A percentile compares a stretch with the other conserved stretches of the same genome.
Evolutionary conservation across 768 basidiomycete genomes (phyloP).

Genomic region (Calocybe cyanea): DNA sequence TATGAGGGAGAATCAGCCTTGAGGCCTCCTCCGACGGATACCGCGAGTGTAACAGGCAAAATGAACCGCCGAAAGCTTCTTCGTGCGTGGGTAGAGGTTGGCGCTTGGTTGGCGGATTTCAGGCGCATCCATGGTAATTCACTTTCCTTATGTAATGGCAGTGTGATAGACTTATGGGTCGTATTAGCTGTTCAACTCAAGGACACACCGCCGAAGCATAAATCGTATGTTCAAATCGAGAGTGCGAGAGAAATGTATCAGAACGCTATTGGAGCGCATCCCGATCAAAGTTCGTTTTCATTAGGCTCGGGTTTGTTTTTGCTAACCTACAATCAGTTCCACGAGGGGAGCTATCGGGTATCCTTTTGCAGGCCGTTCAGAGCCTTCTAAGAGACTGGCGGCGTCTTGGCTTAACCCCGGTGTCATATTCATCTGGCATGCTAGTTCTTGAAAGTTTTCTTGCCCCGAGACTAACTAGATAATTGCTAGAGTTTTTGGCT

Average conservation of each 20-base stretch:
- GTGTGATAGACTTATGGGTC: constrained; percentile 9
- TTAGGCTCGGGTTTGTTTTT: background rate
- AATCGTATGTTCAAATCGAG: constrained; percentile 49
- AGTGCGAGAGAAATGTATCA: constrained; percentile 70
- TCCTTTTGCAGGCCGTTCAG: constrained; percentile 34
- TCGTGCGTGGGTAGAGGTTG: constrained; percentile 77
- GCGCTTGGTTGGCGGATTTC: constrained; percentile 63
- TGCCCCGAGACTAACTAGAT: constrained; percentile 3
- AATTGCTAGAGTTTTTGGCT: constrained; percentile 57
- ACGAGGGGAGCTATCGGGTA: constrained; percentile 44
- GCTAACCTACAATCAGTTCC: constrained; percentile 36
- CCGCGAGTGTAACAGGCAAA: constrained; percentile 39
- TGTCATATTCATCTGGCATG: constrained; percentile 63
- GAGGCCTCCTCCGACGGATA: constrained; percentile 53
- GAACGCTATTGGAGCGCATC: constrained; percentile 69
- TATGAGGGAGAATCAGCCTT: constrained; percentile 41
- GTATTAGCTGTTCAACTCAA: constrained; percentile 43
- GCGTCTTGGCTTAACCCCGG: constrained; percentile 62
- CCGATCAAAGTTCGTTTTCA: constrained; percentile 60
- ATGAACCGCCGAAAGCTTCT: constrained; percentile 59
- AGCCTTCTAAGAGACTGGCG: constrained; percentile 38
- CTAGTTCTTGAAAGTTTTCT: background rate
- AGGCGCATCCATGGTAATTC: constrained; percentile 41
- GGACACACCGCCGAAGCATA: constrained; percentile 32
- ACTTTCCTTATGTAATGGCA: background rate